phyloP scores from a whole-genome alignment of 352 stramenopile genomes.

The Phytophthora cryptogea region DNA sequence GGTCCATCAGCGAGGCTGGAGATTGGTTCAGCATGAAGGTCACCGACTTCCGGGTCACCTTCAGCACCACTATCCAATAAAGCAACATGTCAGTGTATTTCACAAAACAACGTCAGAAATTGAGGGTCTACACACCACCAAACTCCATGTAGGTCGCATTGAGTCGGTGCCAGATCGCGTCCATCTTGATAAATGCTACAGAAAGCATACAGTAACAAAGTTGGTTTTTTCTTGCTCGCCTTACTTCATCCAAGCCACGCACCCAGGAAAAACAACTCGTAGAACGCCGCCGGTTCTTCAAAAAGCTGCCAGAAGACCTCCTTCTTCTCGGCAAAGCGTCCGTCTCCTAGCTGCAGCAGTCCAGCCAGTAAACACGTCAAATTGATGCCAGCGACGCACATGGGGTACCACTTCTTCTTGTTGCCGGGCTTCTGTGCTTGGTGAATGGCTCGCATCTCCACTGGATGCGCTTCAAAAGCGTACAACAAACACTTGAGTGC shows the following conservation, averaged over 20 bases:
- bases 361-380: constrained; percentile 81
- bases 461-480: constrained; percentile 72
- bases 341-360: constrained; percentile 68
- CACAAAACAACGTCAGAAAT: neutral
- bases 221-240: too few relatives aligned
- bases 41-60: constrained; percentile 65
- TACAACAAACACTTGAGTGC: constrained; percentile 88
- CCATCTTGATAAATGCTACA: constrained; percentile 82
- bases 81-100: constrained; percentile 5
- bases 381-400: constrained; percentile 86
- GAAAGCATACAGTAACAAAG: too few relatives aligned
- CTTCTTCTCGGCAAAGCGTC: constrained; percentile 45
- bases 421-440: constrained; percentile 46
- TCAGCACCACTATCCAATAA: constrained; percentile 66
- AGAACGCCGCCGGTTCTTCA: constrained; percentile 84
- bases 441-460: constrained; percentile 71
- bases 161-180: constrained; percentile 77
- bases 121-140: constrained; percentile 39
- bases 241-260: neutral
- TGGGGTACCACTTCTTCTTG: constrained; percentile 70
- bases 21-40: constrained; percentile 60
- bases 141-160: constrained; percentile 90
- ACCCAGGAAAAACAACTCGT: constrained; percentile 78
- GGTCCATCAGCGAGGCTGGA: constrained; percentile 55
- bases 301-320: constrained; percentile 75